A percentile compares a stretch with the other conserved stretches of the same genome.
Conservation (phyloP, 1,284 basidiomycete species). For the Exobasidium cylindrosporum region DNA sequence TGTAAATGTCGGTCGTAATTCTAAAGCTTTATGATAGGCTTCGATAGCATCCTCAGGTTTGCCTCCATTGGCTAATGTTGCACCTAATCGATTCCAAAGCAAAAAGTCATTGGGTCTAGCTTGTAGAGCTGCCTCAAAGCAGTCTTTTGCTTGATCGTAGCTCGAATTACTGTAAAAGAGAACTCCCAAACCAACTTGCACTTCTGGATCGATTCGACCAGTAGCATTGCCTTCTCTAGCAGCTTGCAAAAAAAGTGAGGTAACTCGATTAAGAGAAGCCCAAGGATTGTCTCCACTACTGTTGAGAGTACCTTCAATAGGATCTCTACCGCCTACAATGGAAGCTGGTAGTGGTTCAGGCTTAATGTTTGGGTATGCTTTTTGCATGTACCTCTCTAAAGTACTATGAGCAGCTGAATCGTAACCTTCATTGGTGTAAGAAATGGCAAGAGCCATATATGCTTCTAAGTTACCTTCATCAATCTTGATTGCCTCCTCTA, state of each 20-base stretch:
- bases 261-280: conserved; percentile 78
- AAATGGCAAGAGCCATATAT: conserved; percentile 70
- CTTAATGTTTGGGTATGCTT: conserved; percentile 67
- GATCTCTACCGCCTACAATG: conserved; percentile 62
- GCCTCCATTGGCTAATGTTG: conserved; percentile 89
- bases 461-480: conserved; percentile 68
- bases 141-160: conserved; percentile 80
- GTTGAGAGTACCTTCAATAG: conserved; percentile 49
- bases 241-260: conserved; percentile 77
- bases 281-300: conserved; percentile 64
- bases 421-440: conserved; percentile 92
- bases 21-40: conserved; percentile 89
- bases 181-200: conserved; percentile 89
- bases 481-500: conserved; percentile 63
- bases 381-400: conserved; percentile 79
- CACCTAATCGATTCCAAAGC: conserved; percentile 94
- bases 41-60: conserved; percentile 93
- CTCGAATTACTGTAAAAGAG: conserved; percentile 82
- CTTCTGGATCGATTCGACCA: conserved; percentile 76
- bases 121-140: conserved; percentile 80
- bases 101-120: conserved; percentile 84
- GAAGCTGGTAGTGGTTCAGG: conserved; percentile 61
- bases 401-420: conserved; percentile 84
- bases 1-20: conserved; percentile 89
- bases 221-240: conserved; percentile 66